A percentile compares a stretch with the other conserved stretches of the same genome.
Evolutionary conservation across 805 yeast species (phyloP).

Genomic region (Dipodascus albidus): DNA sequence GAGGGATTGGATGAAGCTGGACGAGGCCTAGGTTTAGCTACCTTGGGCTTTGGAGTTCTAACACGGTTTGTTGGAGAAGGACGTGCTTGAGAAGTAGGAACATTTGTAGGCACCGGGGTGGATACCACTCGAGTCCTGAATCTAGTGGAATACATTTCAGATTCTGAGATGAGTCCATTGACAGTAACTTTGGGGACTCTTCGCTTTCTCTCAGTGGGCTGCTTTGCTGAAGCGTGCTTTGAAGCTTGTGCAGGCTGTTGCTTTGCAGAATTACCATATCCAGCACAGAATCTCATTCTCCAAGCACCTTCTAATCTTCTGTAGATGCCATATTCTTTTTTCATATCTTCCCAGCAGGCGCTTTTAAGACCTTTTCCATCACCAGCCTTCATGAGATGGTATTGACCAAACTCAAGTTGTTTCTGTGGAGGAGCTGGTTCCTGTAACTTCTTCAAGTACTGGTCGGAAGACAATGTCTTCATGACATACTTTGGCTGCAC

Average conservation of each 20-base stretch:
- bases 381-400: background rate
- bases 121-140: background rate
- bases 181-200: background rate
- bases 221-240: background rate
- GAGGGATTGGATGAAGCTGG: slow-evolving; percentile 21
- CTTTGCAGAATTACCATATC: background rate
- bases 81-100: background rate
- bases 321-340: background rate
- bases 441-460: background rate
- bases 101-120: background rate
- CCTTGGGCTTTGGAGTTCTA: slow-evolving; percentile 12
- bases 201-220: background rate
- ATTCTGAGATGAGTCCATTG: background rate
- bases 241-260: background rate
- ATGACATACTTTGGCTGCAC: background rate
- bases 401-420: background rate
- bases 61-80: background rate
- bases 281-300: background rate
- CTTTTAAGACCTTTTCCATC: background rate
- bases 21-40: slow-evolving; percentile 48
- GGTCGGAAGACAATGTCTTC: background rate
- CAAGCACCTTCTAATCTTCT: background rate
- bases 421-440: background rate
- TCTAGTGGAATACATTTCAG: background rate
- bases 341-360: background rate